Base-by-base conservation (phyloP, 1,284 basidiomycete species). In the Sutorius eximius region DNA sequence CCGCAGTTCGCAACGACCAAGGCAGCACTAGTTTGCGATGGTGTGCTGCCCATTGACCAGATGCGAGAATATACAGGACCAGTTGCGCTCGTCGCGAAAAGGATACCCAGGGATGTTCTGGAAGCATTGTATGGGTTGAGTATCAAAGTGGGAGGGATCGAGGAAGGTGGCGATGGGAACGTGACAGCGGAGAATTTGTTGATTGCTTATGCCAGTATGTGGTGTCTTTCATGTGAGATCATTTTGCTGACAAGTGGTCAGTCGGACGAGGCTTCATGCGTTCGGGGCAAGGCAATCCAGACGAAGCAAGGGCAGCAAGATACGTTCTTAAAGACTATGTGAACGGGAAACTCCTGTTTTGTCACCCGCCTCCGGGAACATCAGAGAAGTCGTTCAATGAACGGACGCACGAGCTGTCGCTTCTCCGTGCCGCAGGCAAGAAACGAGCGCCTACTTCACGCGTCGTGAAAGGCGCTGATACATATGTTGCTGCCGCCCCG, bases 291-390 rank as follows among this genome's bases (percentile, higher is more conserved):
- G 97, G 97, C 49, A 97, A 96, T 71, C 95, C 97, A 3, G 97
- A 99, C 69, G 95, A 98, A 71, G 93, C 95, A 22, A 87, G 95
- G 51, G 88, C 96, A 0, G 93, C 96, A 13, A 86, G 97, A 56
- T 91, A 91, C 68, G 82, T 99, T 52, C 81, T 99, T 53, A 99
- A 99, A 73, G 97, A 99, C 75, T 99, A 98, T 66, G 94, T 99
- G 59, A 95, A 92, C 63, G 97, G 93, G 36, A 94, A 93, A 64
- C 81, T 99, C 0, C 79, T 99, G 9, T 98, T 85, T 71, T 92
- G 91, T 60, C 91, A 96, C 59, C 87, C 93, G 18, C 95, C 97
- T 10, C 91, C 93, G 0, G 83, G 77, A 7, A 74, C 85, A 5
- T 72, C 83, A 10, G 82, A 87, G 13, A 81, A 85, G 51, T 77